Evolutionary conservation across 2,329 filamentous ascomycete species (phyloP).

Genomic region (Fusarium newnesense): DNA sequence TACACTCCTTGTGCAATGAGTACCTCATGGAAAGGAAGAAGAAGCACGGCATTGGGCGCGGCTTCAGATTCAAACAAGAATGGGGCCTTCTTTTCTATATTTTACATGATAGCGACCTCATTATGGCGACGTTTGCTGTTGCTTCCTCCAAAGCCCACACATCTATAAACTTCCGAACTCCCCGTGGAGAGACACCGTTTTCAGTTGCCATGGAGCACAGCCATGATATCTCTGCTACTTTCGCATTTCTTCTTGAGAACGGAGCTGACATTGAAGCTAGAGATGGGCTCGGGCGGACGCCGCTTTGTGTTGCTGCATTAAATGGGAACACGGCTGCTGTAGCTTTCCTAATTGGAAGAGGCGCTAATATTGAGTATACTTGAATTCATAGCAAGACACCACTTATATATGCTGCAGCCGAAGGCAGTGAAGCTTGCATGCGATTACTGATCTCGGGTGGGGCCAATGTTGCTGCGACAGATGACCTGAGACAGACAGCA

Average conservation of each 20-base stretch:
- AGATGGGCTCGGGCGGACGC: accelerated
- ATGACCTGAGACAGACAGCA: accelerated
- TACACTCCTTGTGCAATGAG: background rate
- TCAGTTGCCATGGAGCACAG: accelerated
- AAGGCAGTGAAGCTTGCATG: background rate
- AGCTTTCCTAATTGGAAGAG: accelerated
- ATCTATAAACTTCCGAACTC: accelerated
- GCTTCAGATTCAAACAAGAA: background rate
- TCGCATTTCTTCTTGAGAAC: accelerated
- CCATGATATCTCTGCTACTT: accelerated
- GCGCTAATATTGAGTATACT: accelerated
- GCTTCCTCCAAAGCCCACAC: accelerated
- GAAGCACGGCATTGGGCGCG: accelerated
- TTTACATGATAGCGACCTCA: background rate
- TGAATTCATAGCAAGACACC: accelerated
- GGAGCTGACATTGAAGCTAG: accelerated
- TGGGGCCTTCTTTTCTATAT: background rate
- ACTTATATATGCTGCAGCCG: background rate
- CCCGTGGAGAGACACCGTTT: accelerated
- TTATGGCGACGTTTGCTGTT: background rate
- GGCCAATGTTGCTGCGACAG: background rate
- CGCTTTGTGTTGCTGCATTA: accelerated
- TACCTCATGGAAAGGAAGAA: accelerated
- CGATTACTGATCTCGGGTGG: background rate
- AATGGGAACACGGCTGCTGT: background rate